Evolutionary conservation across 1,284 basidiomycete genomes (phyloP).

Genomic region (Ceratobasidium sp.): DNA sequence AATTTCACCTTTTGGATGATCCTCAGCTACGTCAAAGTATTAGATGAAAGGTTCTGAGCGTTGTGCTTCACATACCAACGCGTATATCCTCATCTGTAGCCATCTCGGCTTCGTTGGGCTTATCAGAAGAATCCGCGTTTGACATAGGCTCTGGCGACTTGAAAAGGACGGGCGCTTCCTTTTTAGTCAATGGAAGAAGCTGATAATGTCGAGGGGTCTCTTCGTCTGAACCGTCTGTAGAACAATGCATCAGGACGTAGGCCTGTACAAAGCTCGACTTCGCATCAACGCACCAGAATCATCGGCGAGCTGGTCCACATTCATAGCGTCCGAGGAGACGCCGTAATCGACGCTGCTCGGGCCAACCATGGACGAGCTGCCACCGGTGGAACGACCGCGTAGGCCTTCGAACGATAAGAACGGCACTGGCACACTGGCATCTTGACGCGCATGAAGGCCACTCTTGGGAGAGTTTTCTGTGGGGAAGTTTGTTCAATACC

Average conservation of each 20-base stretch:
- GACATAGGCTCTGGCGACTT: neutral
- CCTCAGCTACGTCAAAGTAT: conserved; percentile 13
- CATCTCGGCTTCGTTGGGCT: conserved; percentile 5
- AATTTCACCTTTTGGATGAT: neutral
- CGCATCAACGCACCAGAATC: conserved; percentile 7
- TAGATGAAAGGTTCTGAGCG: neutral
- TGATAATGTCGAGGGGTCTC: conserved; percentile 27
- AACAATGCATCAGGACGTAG: neutral
- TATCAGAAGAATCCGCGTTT: conserved; percentile 11
- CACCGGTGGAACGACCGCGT: conserved; percentile 1
- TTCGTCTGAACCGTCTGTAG: conserved; percentile 26
- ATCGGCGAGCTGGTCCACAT: conserved; percentile 1
- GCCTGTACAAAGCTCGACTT: neutral
- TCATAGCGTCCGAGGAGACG: conserved; percentile 8
- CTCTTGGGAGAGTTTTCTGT: conserved; percentile 36
- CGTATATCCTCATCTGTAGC: conserved; percentile 1
- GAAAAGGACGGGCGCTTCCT: neutral
- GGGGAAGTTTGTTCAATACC: neutral
- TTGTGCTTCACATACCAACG: conserved; percentile 2
- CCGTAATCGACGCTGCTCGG: conserved; percentile 4
- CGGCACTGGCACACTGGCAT: conserved; percentile 24
- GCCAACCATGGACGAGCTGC: neutral
- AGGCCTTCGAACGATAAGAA: conserved; percentile 32
- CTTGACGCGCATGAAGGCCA: conserved; percentile 25
- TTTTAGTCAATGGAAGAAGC: conserved; percentile 23